Conservation (phyloP, 129 eudicot species). For the Lactuca saligna region DNA sequence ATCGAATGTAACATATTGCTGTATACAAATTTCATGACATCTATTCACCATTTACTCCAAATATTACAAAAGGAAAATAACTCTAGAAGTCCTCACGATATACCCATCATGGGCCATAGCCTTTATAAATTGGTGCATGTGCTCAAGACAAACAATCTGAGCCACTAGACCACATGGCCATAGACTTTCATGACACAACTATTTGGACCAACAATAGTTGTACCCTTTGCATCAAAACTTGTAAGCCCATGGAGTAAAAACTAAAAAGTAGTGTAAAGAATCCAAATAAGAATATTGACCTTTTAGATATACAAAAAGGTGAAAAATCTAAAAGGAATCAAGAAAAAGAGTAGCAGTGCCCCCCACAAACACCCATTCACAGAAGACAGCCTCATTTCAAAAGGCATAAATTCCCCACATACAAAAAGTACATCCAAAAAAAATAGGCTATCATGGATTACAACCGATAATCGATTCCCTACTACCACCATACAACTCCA, state of each 20-base stretch:
- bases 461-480: constrained; percentile 34
- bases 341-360: constrained; percentile 23
- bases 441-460: constrained; percentile 35
- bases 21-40: too few relatives aligned
- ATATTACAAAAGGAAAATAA: too few relatives aligned
- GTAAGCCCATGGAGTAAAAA: neutral
- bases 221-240: constrained; percentile 6
- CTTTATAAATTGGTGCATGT: neutral
- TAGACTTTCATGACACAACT: neutral
- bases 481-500: constrained; percentile 28
- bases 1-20: too few relatives aligned
- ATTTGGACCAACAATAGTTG: neutral
- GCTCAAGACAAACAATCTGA: neutral
- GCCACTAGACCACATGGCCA: neutral
- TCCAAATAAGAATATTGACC: constrained; percentile 5
- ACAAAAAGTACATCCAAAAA: constrained; percentile 29
- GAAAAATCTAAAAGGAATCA: constrained; percentile 30
- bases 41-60: too few relatives aligned
- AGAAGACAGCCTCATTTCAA: constrained; percentile 41
- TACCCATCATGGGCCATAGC: too few relatives aligned
- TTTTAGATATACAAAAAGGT: constrained; percentile 28
- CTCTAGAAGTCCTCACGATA: too few relatives aligned
- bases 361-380: constrained; percentile 39
- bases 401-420: constrained; percentile 64
- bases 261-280: neutral